Conservation (phyloP, 2,329 filamentous ascomycete species). For the Emericellopsis atlantica region DNA sequence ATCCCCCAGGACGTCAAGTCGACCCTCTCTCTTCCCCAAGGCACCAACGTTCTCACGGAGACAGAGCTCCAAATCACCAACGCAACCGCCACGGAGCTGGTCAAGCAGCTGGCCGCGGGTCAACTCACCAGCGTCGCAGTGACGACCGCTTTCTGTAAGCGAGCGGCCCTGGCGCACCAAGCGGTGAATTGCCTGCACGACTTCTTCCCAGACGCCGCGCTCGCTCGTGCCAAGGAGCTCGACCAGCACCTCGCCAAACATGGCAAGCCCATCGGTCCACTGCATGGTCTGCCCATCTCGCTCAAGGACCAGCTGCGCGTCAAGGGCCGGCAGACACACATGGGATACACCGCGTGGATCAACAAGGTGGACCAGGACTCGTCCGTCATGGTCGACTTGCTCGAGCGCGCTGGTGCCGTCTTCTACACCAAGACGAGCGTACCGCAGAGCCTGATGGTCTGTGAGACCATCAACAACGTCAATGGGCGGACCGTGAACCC, state of each 20-base stretch:
- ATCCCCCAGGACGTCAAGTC: background rate
- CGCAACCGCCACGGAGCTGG: constrained; percentile 1
- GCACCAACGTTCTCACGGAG: background rate
- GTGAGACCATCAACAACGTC: constrained; percentile 19
- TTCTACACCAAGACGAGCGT: constrained; percentile 12
- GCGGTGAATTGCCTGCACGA: constrained; percentile 27
- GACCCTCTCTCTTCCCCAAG: background rate
- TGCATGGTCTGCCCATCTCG: constrained; percentile 46
- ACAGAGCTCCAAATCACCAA: background rate
- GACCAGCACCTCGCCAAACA: constrained; percentile 7
- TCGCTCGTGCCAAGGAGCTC: constrained; percentile 26
- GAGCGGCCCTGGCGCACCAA: constrained; percentile 6
- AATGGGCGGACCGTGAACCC: constrained; percentile 21
- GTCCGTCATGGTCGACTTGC: background rate
- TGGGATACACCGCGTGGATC: background rate
- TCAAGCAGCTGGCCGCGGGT: constrained; percentile 1
- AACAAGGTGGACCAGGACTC: background rate
- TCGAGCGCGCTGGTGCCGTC: constrained; percentile 6
- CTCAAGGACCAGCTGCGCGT: constrained; percentile 8
- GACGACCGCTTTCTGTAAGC: constrained; percentile 5
- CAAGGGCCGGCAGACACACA: background rate
- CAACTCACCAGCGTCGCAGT: constrained; percentile 2
- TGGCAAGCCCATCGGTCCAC: constrained; percentile 35
- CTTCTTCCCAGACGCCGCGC: constrained; percentile 34
- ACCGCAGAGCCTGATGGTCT: constrained; percentile 10